A percentile compares a stretch with the other conserved stretches of the same genome.
Conservation (phyloP, 805 yeast species). For the Saccharomycopsis guyanensis region DNA sequence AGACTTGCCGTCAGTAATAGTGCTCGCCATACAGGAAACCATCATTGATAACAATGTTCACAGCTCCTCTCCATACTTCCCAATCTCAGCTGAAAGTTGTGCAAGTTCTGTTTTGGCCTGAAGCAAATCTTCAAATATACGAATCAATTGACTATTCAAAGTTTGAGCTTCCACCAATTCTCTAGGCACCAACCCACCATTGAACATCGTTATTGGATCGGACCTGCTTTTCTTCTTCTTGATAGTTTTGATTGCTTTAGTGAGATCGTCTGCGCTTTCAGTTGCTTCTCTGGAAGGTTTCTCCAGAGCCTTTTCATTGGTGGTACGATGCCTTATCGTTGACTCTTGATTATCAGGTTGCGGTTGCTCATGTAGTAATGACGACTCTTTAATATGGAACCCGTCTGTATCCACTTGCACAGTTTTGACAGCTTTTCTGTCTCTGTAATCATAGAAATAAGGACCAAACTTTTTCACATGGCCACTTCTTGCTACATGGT, state of each 20-base stretch:
- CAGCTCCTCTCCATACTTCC: neutral
- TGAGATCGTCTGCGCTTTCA: neutral
- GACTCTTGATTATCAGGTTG: neutral
- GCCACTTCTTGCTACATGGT: constrained; percentile 8
- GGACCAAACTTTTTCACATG: constrained; percentile 10
- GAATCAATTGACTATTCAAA: constrained; percentile 2
- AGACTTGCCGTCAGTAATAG: too few species aligned
- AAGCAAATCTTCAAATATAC: constrained; percentile 1
- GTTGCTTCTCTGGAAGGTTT: neutral
- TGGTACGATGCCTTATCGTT: neutral
- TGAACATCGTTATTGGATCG: constrained; percentile 21
- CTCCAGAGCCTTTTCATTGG: neutral
- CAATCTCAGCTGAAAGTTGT: neutral
- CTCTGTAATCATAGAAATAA: constrained; percentile 16
- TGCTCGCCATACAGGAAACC: too few species aligned
- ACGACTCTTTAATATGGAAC: too few species aligned
- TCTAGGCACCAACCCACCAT: constrained; percentile 21
- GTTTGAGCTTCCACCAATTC: constrained; percentile 8
- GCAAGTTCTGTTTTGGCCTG: neutral
- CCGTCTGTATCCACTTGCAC: neutral
- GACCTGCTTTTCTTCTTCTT: constrained; percentile 5
- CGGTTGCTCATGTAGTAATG: neutral
- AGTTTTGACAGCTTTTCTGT: constrained; percentile 5
- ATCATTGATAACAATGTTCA: too few species aligned
- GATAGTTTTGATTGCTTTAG: neutral